Evolutionary conservation across 2,329 filamentous ascomycete species (phyloP).

Genomic region (Ceratocystis huliohia): DNA sequence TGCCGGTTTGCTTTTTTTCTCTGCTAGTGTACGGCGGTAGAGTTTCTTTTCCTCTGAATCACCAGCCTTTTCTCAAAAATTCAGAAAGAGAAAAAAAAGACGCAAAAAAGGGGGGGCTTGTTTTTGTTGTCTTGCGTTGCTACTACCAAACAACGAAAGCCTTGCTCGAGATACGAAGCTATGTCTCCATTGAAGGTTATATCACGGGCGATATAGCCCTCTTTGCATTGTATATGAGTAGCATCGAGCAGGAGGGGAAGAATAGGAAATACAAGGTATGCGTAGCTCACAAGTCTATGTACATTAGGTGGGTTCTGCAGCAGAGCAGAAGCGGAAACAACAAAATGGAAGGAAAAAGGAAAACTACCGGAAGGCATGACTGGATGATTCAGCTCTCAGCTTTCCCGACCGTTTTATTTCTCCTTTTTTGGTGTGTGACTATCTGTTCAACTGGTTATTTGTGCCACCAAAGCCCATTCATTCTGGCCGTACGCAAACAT

Average conservation of each 20-base stretch:
- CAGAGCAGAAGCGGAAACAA: not conserved
- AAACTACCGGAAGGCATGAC: not conserved
- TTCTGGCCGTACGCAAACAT: not conserved
- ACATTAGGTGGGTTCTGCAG: not conserved
- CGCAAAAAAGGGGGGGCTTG: constrained; percentile 1
- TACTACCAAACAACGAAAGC: not conserved
- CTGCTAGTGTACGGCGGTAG: not conserved
- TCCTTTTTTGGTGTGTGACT: no score
- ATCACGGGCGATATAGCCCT: not conserved
- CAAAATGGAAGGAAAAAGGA: not conserved
- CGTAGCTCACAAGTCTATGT: constrained; percentile 4
- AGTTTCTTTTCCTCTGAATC: not conserved
- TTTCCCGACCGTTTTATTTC: not conserved
- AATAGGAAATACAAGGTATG: not conserved
- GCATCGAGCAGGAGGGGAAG: not conserved
- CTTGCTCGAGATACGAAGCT: constrained; percentile 5
- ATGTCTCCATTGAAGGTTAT: constrained; percentile 3
- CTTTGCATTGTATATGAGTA: not conserved
- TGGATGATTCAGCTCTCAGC: not conserved
- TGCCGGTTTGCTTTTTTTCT: not conserved
- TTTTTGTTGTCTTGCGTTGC: not conserved
- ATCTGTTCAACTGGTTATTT: not conserved
- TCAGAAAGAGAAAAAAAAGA: not conserved
- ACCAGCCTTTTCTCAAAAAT: not conserved
- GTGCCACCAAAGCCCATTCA: not conserved